These are phyloP conservation scores for Pseudonectria buxi DNA, from an alignment of 2,329 filamentous ascomycete genomes.

Conservation along the genomic window DNA sequence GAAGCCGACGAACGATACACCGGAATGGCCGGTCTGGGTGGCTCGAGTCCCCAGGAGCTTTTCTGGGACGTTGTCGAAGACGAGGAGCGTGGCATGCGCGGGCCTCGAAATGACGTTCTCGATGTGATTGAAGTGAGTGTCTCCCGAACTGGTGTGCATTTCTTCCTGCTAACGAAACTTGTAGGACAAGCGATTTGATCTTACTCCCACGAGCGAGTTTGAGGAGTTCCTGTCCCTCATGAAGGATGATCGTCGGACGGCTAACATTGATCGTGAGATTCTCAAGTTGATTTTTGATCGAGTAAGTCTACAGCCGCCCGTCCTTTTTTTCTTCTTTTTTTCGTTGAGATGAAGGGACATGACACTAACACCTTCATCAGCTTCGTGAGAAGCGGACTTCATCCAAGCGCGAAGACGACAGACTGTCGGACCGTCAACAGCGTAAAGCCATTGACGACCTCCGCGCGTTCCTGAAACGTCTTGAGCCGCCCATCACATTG, in stretches of 20 bases:
- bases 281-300: constrained; percentile 79
- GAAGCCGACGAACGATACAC: constrained; percentile 76
- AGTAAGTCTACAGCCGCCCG: constrained; percentile 35
- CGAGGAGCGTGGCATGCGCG: constrained; percentile 80
- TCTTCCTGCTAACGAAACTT: constrained; percentile 6
- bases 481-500: constrained; percentile 73
- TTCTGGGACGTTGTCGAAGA: constrained; percentile 97
- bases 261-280: constrained; percentile 75
- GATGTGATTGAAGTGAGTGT: constrained; percentile 77
- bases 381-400: constrained; percentile 81
- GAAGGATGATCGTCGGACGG: constrained; percentile 79
- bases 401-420: constrained; percentile 71
- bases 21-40: constrained; percentile 74
- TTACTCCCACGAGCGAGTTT: constrained; percentile 77
- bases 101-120: constrained; percentile 72
- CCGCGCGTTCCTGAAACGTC: constrained; percentile 77
- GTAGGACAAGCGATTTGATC: constrained; percentile 85
- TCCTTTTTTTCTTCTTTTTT: background rate
- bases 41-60: constrained; percentile 80
- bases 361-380: constrained; percentile 29
- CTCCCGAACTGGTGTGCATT: background rate
- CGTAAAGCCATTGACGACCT: constrained; percentile 78
- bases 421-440: constrained; percentile 76
- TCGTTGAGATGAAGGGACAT: background rate
- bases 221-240: constrained; percentile 82